phyloP scores from a whole-genome alignment of 2,329 filamentous ascomycete genomes.

The Hypomyces rosellus region DNA sequence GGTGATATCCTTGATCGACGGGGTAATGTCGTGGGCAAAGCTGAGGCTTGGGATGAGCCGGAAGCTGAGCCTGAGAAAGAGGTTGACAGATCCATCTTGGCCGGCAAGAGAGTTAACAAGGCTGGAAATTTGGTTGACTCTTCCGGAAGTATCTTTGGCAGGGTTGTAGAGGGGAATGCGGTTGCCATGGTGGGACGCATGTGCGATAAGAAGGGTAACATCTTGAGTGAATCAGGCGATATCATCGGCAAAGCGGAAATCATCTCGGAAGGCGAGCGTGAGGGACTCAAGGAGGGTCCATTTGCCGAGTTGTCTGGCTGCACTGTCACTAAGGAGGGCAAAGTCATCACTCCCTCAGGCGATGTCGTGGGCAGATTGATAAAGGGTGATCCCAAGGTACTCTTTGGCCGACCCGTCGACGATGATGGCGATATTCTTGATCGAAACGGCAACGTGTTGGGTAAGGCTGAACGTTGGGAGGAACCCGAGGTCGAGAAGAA shows the following conservation, averaged over 20 bases:
- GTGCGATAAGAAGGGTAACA: conserved; percentile 65
- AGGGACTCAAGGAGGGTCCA: conserved; percentile 57
- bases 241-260: conserved; percentile 62
- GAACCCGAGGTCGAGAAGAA: conserved; percentile 48
- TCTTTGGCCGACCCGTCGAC: conserved; percentile 69
- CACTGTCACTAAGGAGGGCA: conserved; percentile 63
- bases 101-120: conserved; percentile 67
- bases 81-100: conserved; percentile 55
- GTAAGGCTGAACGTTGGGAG: conserved; percentile 55
- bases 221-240: conserved; percentile 67
- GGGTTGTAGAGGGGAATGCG: conserved; percentile 60
- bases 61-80: conserved; percentile 43
- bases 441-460: conserved; percentile 58
- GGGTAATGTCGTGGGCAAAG: conserved; percentile 61
- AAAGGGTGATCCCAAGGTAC: conserved; percentile 63
- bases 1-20: conserved; percentile 61
- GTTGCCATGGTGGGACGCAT: conserved; percentile 60
- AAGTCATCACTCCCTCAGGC: conserved; percentile 58
- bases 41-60: conserved; percentile 59
- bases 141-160: conserved; percentile 52
- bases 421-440: conserved; percentile 79
- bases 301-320: conserved; percentile 62
- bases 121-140: conserved; percentile 55
- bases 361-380: conserved; percentile 66
- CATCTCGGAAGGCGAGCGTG: conserved; percentile 60